Conservation (phyloP, 2,329 filamentous ascomycete genomes). For the Allantophomopsis lycopodina region DNA sequence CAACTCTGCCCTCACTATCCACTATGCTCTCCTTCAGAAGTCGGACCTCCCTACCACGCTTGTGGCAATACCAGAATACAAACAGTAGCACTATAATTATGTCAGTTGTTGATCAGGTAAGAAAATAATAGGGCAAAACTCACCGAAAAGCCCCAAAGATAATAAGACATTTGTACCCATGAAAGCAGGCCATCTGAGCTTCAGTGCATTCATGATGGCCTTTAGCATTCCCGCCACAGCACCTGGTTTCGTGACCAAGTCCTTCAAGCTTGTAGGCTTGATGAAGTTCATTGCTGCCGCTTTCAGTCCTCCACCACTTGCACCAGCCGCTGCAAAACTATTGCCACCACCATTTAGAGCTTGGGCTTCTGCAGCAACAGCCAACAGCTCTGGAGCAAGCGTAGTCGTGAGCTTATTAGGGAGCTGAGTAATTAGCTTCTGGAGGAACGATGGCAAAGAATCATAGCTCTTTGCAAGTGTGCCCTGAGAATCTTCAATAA, state of each 20-base stretch:
- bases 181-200: conserved; percentile 78
- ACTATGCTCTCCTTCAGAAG: conserved; percentile 27
- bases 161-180: conserved; percentile 85
- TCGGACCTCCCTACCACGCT: conserved; percentile 76
- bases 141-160: conserved; percentile 78
- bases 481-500: conserved; percentile 47
- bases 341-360: conserved; percentile 3
- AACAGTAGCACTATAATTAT: conserved; percentile 57
- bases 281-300: conserved; percentile 53
- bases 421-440: conserved; percentile 75
- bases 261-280: conserved; percentile 59
- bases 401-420: conserved; percentile 68
- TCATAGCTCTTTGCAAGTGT: conserved; percentile 46
- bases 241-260: conserved; percentile 76
- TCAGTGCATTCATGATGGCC: conserved; percentile 82
- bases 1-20: conserved; percentile 11
- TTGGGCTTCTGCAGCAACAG: conserved; percentile 63
- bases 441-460: conserved; percentile 62
- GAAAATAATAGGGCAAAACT: conserved; percentile 26
- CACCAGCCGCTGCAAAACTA: conserved; percentile 1
- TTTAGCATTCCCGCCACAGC: conserved; percentile 72
- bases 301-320: conserved; percentile 21
- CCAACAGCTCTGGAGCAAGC: conserved; percentile 70
- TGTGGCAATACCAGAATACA: conserved; percentile 96
- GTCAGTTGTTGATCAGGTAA: conserved; percentile 3